Base-by-base conservation (phyloP, 2,329 filamentous ascomycete genomes). In the Coniosporium tulheliwenetii region DNA sequence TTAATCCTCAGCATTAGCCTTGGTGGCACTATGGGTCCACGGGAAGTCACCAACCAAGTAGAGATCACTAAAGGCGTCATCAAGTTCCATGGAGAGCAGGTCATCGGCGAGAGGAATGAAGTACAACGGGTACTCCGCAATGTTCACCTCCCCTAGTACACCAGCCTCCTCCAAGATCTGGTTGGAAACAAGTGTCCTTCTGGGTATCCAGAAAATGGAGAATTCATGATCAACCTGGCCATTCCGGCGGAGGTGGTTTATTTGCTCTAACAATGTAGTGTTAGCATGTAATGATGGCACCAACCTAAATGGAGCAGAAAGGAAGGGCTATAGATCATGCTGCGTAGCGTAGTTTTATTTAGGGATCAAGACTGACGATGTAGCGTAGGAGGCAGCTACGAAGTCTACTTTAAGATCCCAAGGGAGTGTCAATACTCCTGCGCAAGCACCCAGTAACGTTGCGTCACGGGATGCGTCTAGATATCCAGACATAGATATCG, bases 101-200 rank as follows among this genome's bases (percentile, higher is more conserved):
- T 98, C 91, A 49, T 83, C 79, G 54, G 96, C 91, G 39, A 98
- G 66, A 1, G 89, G 86, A 45, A 96, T 81, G 57, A 98, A 96
- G 53, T 82, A 84, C 7, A 98, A 62, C 1, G 86, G 83, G 42
- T 94, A 76, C 58, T 96, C 87, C 43, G 79, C 73, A 48, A 96
- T 81, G 53, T 77, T 95, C 46, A 87, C 81, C 58, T 98, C 91
- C 43, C 91, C 93, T 38, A 95, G 71, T 10, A 98, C 85, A 19
- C 89, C 91, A 33, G 85, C 81, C 55, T 94, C 86, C 61, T 98
- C 91, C 33, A 98, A 70, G 38, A 96, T 74, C 56, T 86, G 80
- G 58, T 96, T 86, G 50, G 85, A 91, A 41, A 96, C 81, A 41
- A 93, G 69, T 3, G 91, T 96, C 45, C 91, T 81, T 43, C 91